Evolutionary conservation across 2,329 filamentous ascomycete species (phyloP).

Genomic region (Talaromyces albobiverticillius): DNA sequence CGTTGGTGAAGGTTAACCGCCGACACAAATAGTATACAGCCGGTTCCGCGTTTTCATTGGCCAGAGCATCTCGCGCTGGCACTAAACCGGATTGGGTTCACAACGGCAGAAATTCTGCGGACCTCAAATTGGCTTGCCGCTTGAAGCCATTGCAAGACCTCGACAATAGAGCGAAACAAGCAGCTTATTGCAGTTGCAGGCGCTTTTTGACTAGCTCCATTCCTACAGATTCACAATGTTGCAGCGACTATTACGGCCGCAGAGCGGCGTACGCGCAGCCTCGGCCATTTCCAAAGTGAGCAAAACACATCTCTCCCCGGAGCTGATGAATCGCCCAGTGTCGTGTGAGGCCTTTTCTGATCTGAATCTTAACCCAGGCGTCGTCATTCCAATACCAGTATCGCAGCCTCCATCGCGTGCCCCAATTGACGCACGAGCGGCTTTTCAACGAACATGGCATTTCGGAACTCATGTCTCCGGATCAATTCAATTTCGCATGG

Average conservation of each 20-base stretch:
- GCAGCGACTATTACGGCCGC: slow-evolving; percentile 42
- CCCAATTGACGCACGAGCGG: slow-evolving; percentile 47
- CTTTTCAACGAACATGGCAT: slow-evolving; percentile 55
- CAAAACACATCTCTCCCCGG: background rate
- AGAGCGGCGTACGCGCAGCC: slow-evolving; percentile 41
- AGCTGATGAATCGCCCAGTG: slow-evolving; percentile 11
- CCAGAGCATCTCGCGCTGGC: slow-evolving; percentile 2
- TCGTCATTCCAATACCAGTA: slow-evolving; percentile 34
- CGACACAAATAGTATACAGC: background rate
- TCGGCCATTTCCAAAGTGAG: slow-evolving; percentile 36
- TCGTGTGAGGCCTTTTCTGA: slow-evolving; percentile 7
- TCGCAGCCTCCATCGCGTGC: slow-evolving; percentile 45
- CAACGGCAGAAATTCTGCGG: slow-evolving; percentile 33
- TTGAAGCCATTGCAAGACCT: slow-evolving; percentile 18
- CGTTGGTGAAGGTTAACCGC: background rate
- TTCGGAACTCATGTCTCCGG: slow-evolving; percentile 66
- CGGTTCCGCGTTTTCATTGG: slow-evolving; percentile 15
- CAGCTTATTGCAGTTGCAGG: background rate
- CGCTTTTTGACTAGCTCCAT: background rate
- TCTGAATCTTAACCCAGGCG: slow-evolving; percentile 23
- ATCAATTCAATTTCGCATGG: slow-evolving; percentile 75
- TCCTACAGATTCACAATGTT: slow-evolving; percentile 25
- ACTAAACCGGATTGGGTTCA: slow-evolving; percentile 27
- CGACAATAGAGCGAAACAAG: slow-evolving; percentile 18
- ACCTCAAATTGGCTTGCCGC: no score